Conservation (phyloP, 2,329 filamentous ascomycete genomes). For the Fusarium sp. region DNA sequence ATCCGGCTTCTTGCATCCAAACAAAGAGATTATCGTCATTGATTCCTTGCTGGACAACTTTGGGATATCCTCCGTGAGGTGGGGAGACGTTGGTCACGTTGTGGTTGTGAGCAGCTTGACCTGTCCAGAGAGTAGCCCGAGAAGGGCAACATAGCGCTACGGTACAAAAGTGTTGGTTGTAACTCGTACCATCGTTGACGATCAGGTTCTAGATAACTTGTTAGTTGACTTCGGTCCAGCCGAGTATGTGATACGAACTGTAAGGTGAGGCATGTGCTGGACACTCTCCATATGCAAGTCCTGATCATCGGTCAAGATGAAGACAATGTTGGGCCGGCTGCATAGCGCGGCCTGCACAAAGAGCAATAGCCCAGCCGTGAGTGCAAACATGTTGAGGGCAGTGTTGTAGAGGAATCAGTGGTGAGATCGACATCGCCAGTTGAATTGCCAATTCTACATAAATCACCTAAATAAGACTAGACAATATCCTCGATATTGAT, state of each 20-base stretch:
- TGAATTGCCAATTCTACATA: neutral
- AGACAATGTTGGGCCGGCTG: conserved; percentile 66
- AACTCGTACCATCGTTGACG: conserved; percentile 67
- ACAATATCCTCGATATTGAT: neutral
- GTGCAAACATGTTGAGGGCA: neutral
- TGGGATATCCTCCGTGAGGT: conserved; percentile 58
- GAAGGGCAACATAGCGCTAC: conserved; percentile 73
- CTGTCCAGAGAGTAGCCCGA: conserved; percentile 72
- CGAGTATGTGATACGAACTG: conserved; percentile 47
- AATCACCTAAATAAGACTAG: neutral
- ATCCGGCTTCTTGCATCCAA: conserved; percentile 75
- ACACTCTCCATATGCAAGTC: conserved; percentile 71
- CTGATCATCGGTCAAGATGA: conserved; percentile 75
- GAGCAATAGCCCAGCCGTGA: neutral
- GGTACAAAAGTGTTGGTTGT: conserved; percentile 72
- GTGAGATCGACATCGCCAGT: neutral
- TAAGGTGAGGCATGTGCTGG: conserved; percentile 66
- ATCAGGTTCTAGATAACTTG: neutral
- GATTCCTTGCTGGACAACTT: conserved; percentile 71
- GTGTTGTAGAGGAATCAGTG: neutral
- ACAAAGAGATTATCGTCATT: conserved; percentile 72
- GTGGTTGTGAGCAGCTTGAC: conserved; percentile 74
- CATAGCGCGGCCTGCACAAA: neutral
- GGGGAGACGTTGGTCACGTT: conserved; percentile 70
- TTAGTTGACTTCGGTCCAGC: neutral